Percentiles rank a stretch among this genome's conserved stretches.
Evolutionary conservation across 169 alveolate genomes (phyloP).

Genomic region (Plasmodium vinckei): DNA sequence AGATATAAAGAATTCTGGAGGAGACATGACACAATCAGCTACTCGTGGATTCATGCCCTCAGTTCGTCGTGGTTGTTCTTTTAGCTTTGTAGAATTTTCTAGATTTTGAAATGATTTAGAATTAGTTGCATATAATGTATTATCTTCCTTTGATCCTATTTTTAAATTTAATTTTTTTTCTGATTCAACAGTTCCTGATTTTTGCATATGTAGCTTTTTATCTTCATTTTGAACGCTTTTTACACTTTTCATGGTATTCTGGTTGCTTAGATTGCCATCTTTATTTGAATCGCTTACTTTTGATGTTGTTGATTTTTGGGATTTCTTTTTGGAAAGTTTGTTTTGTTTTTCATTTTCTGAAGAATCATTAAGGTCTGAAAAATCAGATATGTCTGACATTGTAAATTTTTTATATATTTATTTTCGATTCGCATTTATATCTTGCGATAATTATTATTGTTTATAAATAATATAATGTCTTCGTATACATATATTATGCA

Average conservation of each 20-base stretch:
- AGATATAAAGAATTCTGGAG: conserved; percentile 75
- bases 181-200: conserved; percentile 31
- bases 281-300: conserved; percentile 16
- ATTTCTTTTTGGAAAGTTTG: conserved; percentile 10
- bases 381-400: conserved; percentile 71
- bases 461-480: no score
- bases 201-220: conserved; percentile 30
- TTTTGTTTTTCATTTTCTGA: conserved; percentile 28
- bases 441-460: no score
- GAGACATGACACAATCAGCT: conserved; percentile 77
- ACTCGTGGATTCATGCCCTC: conserved; percentile 40
- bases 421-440: neutral
- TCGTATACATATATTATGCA: no score
- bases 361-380: conserved; percentile 33
- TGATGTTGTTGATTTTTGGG: conserved; percentile 24
- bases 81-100: conserved; percentile 27
- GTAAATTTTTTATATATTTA: neutral
- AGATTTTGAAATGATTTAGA: conserved; percentile 26
- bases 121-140: conserved; percentile 20
- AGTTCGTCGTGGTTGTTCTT: conserved; percentile 28
- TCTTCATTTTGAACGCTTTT: conserved; percentile 5
- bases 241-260: conserved; percentile 18
- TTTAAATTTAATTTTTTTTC: neutral
- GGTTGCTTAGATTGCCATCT: conserved; percentile 13
- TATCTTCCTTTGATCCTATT: conserved; percentile 36